These are phyloP conservation scores for Carpinus fangiana DNA, from an alignment of 306 rosid genomes.

Conservation along the genomic window DNA sequence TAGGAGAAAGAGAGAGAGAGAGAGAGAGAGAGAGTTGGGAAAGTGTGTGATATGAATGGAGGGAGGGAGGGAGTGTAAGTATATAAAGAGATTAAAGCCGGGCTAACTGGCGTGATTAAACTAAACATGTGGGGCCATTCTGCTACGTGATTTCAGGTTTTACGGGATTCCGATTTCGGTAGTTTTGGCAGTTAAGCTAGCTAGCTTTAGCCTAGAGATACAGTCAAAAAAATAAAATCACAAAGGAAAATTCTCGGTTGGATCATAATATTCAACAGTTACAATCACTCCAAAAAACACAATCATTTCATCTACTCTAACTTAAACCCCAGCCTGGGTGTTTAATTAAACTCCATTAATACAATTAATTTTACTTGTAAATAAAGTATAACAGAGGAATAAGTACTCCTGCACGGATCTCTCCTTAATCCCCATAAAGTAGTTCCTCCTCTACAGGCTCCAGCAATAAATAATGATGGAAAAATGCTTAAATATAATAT, in stretches of 20 bases:
- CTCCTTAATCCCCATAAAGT: too few species aligned
- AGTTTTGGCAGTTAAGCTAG: constrained; percentile 82
- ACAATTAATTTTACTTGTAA: too few species aligned
- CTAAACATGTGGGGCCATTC: constrained; percentile 63
- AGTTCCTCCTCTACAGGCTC: too few species aligned
- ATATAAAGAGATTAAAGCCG: constrained; percentile 62
- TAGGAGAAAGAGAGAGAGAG: background rate
- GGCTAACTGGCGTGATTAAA: constrained; percentile 69
- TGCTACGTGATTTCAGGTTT: constrained; percentile 68
- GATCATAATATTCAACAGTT: background rate
- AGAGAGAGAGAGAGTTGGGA: background rate
- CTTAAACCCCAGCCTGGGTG: too few species aligned
- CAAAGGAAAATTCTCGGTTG: background rate
- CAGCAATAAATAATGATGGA: too few species aligned
- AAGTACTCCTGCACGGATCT: too few species aligned
- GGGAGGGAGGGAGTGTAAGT: constrained; percentile 18
- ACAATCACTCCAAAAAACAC: background rate
- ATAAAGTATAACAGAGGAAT: too few species aligned
- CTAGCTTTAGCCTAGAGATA: background rate
- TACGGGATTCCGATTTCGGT: constrained; percentile 55
- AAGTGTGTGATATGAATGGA: constrained; percentile 23
- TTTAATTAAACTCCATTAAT: too few species aligned
- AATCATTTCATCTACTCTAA: background rate
- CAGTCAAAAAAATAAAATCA: background rate
- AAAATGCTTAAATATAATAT: too few species aligned